Evolutionary conservation across 139 green algal species (phyloP).

Genomic region (Picochlorum sp.): DNA sequence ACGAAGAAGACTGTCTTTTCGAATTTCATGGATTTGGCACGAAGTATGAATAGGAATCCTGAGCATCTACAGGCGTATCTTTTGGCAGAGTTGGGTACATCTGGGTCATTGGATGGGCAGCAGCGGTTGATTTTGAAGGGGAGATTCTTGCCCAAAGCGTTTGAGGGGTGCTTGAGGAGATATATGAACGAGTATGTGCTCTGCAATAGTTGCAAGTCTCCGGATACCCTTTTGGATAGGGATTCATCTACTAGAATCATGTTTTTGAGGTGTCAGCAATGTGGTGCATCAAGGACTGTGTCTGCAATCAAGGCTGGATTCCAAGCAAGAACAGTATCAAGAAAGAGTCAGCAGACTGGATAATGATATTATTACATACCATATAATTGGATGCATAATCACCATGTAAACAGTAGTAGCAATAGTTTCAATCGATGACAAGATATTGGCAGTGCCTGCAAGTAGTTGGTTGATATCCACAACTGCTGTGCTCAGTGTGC

Average conservation of each 20-base stretch:
- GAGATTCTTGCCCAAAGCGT: slow-evolving; percentile 95
- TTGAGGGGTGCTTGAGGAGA: slow-evolving; percentile 91
- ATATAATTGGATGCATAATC: background rate
- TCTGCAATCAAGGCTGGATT: slow-evolving; percentile 90
- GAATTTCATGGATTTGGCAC: slow-evolving; percentile 99
- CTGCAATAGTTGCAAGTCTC: slow-evolving; percentile 92
- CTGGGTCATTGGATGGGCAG: slow-evolving; percentile 80
- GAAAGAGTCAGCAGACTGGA: slow-evolving; percentile 24
- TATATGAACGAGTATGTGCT: slow-evolving; percentile 99
- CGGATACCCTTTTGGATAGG: slow-evolving; percentile 90
- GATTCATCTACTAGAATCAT: slow-evolving; percentile 81
- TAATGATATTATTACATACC: background rate
- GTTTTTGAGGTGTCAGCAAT: slow-evolving; percentile 88
- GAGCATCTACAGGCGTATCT: slow-evolving; percentile 87
- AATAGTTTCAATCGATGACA: no score
- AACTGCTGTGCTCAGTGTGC: no score
- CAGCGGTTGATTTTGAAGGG: slow-evolving; percentile 94
- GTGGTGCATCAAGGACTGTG: slow-evolving; percentile 48
- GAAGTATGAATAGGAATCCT: slow-evolving; percentile 67
- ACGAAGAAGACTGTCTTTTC: slow-evolving; percentile 99
- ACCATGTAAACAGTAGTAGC: no score
- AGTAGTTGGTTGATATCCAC: no score
- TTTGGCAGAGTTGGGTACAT: slow-evolving; percentile 91
- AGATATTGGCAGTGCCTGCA: no score
- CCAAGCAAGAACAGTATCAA: slow-evolving; percentile 58